Conservation (phyloP, 257 asterid species). For the Knoxia roxburghii region DNA sequence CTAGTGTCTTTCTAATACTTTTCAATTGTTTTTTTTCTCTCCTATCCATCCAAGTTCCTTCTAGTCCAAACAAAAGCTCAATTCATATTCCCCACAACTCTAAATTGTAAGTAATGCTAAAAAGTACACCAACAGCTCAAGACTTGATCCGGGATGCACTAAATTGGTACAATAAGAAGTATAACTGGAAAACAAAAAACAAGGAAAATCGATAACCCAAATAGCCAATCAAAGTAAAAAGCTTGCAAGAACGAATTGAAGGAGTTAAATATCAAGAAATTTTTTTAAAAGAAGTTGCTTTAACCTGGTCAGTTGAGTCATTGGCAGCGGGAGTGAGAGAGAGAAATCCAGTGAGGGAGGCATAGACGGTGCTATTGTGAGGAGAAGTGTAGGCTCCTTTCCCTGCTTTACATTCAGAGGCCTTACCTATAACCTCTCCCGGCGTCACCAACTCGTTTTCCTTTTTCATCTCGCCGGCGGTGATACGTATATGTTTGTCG, state of each 20-base stretch:
- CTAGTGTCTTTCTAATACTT: too few species aligned
- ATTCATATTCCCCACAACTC: not conserved
- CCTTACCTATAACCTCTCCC: constrained; percentile 75
- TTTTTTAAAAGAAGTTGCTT: not conserved
- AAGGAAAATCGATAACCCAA: too few species aligned
- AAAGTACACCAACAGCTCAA: not conserved
- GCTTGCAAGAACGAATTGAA: not conserved
- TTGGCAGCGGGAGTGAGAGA: constrained; percentile 41
- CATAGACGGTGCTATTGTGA: constrained; percentile 46
- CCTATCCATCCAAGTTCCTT: not conserved
- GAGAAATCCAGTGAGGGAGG: constrained; percentile 80
- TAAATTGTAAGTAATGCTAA: not conserved
- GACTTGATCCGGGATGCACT: not conserved
- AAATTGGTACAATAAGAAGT: not conserved
- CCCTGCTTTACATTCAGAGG: constrained; percentile 64
- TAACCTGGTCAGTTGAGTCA: constrained; percentile 56
- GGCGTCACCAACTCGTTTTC: constrained; percentile 55
- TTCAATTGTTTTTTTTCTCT: not conserved
- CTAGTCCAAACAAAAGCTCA: not conserved
- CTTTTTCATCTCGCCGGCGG: constrained; percentile 7
- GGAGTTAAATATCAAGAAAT: not conserved
- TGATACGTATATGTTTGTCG: not conserved
- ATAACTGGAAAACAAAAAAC: not conserved
- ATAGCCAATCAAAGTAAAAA: not conserved
- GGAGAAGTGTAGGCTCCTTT: constrained; percentile 65